Base-by-base conservation (phyloP, 176 grass and related monocot genomes). In the Pharus latifolius region DNA sequence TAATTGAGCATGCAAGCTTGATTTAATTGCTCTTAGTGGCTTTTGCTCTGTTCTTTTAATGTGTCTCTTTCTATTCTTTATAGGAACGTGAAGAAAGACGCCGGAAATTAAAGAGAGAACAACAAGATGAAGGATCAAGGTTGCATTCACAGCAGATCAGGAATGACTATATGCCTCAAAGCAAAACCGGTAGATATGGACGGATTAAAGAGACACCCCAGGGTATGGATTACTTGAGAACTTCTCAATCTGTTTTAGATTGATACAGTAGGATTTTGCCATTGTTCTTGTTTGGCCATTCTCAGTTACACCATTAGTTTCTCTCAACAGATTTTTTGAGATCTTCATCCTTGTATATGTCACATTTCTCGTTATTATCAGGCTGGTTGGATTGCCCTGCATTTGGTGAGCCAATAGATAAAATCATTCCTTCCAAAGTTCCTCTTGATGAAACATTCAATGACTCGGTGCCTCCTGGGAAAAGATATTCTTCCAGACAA, bases 401-500 rank as follows among this genome's bases (percentile, higher is more conserved):
- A 56, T 86, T 91, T 91, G 96, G 96, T 50, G 72, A 91, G 49
- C 88, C 87, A 67, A 99, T 99, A 62, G 87, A 87, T 62, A 90
- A 88, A 83, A 79, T 99, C 48, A 99, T 99, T 63, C 96, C 96
- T 56, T 99, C 96, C 47, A 99, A 99, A 85, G 96, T 95, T 80
- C 96, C 96, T 83, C 96, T 99, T 28, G 90, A 99, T 26, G 96
- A 99, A 72, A 91, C 87, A 40, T 99, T 84, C 67, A 99, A 99
- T 77, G 96, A 99, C 8, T 63, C 55, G 5, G 87, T 99, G 14
- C 54, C 63, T 29, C 90, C 96, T 84, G 96, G 96, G 37, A 99
- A 94, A 83, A 83, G 96, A 91, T 99, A 99, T 59, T 99, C 96
- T 72, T 91, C 90, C 38, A 94, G 83, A 78, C 96, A 99, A 88